Evolutionary conservation across 257 asterid species (phyloP).

Genomic region (Marsdenia floribunda): DNA sequence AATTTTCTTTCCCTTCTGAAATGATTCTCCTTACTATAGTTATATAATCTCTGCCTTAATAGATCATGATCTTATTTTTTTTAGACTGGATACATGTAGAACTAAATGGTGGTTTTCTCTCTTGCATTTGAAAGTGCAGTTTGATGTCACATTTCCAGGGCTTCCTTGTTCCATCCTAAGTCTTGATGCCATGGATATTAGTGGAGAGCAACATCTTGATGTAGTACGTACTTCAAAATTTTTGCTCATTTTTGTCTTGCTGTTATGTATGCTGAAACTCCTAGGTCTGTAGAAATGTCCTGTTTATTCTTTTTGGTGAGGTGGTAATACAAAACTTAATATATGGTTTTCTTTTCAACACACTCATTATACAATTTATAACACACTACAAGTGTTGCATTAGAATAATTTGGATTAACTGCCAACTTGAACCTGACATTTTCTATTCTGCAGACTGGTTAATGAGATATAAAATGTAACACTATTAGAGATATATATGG

Average conservation of each 20-base stretch:
- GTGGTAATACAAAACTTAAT: not conserved
- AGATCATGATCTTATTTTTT: not conserved
- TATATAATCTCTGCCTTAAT: not conserved
- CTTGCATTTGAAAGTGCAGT: conserved; percentile 60
- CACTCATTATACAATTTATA: not conserved
- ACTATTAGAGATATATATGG: not conserved
- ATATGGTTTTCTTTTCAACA: not conserved
- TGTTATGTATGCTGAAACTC: not conserved
- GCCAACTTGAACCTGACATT: not conserved
- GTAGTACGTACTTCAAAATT: conserved; percentile 53
- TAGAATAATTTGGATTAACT: not conserved
- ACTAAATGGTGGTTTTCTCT: conserved; percentile 21
- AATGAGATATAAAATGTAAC: not conserved
- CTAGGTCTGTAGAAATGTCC: not conserved
- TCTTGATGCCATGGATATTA: conserved; percentile 96
- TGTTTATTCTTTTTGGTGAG: not conserved
- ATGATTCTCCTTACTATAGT: not conserved
- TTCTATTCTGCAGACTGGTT: not conserved
- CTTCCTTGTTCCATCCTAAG: conserved; percentile 91
- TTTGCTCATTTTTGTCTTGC: not conserved
- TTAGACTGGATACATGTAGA: conserved; percentile 3
- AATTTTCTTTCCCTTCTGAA: not conserved
- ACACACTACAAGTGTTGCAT: not conserved
- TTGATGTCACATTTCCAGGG: conserved; percentile 96
- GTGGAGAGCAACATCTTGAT: conserved; percentile 99